A percentile compares a stretch with the other conserved stretches of the same genome.
Conservation (phyloP, 352 stramenopile species). For the Thalassiosira exigua region DNA sequence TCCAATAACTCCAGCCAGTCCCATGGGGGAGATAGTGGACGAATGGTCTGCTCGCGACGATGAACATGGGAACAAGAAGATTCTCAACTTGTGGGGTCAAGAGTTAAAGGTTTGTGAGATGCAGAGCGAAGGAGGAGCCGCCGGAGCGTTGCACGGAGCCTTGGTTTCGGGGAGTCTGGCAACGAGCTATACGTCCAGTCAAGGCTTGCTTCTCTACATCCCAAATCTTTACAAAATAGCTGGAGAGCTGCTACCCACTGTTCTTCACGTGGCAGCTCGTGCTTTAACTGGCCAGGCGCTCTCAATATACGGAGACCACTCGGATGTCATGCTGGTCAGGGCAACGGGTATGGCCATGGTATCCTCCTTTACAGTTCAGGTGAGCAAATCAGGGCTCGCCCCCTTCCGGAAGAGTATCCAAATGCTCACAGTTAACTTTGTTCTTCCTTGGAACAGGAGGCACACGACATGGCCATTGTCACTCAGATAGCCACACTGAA, state of each 20-base stretch:
- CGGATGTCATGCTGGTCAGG: constrained; percentile 91
- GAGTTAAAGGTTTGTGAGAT: constrained; percentile 81
- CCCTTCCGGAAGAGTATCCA: no score
- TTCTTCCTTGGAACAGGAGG: no score
- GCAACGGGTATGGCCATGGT: constrained; percentile 91
- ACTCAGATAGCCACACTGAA: constrained; percentile 90
- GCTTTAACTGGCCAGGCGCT: constrained; percentile 76
- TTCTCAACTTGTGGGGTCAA: constrained; percentile 74
- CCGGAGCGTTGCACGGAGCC: constrained; percentile 75
- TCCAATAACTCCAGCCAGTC: constrained; percentile 74
- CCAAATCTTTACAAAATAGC: constrained; percentile 95
- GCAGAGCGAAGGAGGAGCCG: constrained; percentile 79
- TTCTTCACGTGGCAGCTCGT: constrained; percentile 90
- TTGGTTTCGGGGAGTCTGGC: constrained; percentile 87
- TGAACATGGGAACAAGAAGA: constrained; percentile 56
- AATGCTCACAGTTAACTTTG: no score
- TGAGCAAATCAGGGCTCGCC: no score
- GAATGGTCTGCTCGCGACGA: constrained; percentile 65
- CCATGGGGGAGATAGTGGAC: constrained; percentile 81
- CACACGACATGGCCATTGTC: constrained; percentile 91
- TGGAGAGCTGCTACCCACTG: constrained; percentile 83
- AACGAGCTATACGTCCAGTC: constrained; percentile 90
- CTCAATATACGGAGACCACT: constrained; percentile 87
- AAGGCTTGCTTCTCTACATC: constrained; percentile 91
- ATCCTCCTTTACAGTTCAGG: constrained; percentile 87